Conservation (phyloP, 805 yeast genomes). For the Teunomyces kruisii region DNA sequence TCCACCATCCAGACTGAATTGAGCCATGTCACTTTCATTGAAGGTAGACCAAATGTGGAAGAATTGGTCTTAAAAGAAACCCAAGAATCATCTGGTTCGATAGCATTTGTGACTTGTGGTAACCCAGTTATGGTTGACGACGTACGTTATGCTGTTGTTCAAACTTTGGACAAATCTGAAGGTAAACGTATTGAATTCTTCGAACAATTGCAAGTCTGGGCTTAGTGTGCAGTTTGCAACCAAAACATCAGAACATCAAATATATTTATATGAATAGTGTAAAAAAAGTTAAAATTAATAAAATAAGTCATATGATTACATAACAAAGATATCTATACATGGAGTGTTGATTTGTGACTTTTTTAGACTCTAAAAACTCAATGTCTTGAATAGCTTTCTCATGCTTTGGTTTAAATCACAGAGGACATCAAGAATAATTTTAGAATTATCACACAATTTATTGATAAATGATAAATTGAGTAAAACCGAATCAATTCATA, state of each 20-base stretch:
- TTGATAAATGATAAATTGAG: too few species aligned
- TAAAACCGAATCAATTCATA: too few species aligned
- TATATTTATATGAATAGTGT: neutral
- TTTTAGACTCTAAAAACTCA: neutral
- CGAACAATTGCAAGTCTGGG: constrained; percentile 43
- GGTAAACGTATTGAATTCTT: constrained; percentile 50
- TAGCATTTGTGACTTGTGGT: constrained; percentile 29
- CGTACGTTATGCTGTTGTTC: constrained; percentile 37
- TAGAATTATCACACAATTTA: too few species aligned
- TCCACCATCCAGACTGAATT: neutral
- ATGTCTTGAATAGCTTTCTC: too few species aligned
- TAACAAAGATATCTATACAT: too few species aligned
- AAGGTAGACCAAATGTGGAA: constrained; percentile 22
- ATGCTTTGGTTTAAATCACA: too few species aligned
- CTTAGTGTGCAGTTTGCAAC: neutral
- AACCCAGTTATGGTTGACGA: constrained; percentile 33
- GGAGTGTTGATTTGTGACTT: too few species aligned
- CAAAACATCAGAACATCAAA: constrained; percentile 2
- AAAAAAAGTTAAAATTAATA: too few species aligned
- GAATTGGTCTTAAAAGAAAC: constrained; percentile 5
- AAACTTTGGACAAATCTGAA: constrained; percentile 30
- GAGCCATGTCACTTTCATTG: constrained; percentile 35
- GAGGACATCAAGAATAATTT: too few species aligned
- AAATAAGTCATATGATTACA: too few species aligned
- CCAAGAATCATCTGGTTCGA: constrained; percentile 9